Conservation (phyloP, 192 early-diverging fungal species). For the Umbelopsis sp. region DNA sequence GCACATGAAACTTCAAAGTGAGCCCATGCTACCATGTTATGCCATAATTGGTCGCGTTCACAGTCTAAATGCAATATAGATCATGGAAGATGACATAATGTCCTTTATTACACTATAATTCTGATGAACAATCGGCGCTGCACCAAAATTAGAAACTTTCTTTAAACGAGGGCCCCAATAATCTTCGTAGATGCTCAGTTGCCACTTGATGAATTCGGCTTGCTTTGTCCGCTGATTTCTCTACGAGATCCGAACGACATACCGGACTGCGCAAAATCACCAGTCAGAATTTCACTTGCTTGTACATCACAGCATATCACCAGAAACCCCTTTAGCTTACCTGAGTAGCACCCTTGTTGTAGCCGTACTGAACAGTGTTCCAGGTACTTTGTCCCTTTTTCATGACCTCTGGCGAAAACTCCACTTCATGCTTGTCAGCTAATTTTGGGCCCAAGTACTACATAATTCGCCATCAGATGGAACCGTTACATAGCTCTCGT, state of each 20-base stretch:
- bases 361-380: slow-evolving; percentile 54
- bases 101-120: no score
- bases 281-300: not conserved
- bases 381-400: slow-evolving; percentile 59
- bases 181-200: no score
- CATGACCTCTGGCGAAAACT: slow-evolving; percentile 65
- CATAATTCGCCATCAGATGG: not conserved
- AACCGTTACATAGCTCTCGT: not conserved
- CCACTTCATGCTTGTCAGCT: slow-evolving; percentile 64
- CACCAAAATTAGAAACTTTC: no score
- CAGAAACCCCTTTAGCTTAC: slow-evolving; percentile 44
- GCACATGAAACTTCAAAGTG: no score
- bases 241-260: slow-evolving; percentile 48
- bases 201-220: no score
- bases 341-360: slow-evolving; percentile 51
- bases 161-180: no score
- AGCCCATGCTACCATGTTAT: no score
- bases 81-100: no score
- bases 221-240: slow-evolving; percentile 33
- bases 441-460: slow-evolving; percentile 73
- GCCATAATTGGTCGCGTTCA: no score
- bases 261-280: slow-evolving; percentile 31
- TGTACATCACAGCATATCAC: slow-evolving; percentile 18
- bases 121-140: no score
- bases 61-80: no score